These are phyloP conservation scores for Puccinia coronata DNA, from an alignment of 1,284 basidiomycete genomes.

Conservation along the genomic window DNA sequence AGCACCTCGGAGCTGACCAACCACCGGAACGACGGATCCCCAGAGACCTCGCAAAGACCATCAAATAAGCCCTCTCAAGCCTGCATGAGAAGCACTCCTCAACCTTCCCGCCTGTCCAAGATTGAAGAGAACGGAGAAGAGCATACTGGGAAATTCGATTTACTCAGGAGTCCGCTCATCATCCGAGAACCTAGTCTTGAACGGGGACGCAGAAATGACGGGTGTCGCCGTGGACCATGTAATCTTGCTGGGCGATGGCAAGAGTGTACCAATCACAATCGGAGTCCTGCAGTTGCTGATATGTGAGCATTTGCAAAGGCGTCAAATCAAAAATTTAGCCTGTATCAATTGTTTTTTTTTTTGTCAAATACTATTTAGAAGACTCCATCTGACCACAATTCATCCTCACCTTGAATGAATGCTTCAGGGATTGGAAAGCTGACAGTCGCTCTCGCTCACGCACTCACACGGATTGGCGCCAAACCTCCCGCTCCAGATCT, in stretches of 20 bases:
- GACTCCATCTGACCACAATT: neutral
- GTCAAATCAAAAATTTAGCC: too few relatives aligned
- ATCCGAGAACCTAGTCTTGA: slow-evolving; percentile 35
- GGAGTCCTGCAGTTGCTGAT: slow-evolving; percentile 5
- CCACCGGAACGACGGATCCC: neutral
- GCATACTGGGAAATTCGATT: neutral
- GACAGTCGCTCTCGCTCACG: slow-evolving; percentile 48
- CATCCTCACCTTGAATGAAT: neutral
- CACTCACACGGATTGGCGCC: slow-evolving; percentile 21
- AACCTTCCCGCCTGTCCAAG: neutral
- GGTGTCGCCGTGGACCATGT: neutral
- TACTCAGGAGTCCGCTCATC: neutral
- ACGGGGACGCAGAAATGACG: slow-evolving; percentile 6
- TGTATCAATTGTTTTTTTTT: neutral
- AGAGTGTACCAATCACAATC: neutral
- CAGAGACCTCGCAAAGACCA: neutral
- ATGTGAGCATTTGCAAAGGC: slow-evolving; percentile 14
- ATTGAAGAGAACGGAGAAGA: neutral
- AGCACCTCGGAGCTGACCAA: neutral
- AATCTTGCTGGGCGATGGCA: slow-evolving; percentile 41
- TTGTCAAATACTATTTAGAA: neutral
- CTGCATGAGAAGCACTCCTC: neutral
- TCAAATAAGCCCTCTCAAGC: neutral
- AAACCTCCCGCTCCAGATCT: slow-evolving; percentile 25
- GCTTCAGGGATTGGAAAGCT: slow-evolving; percentile 44